Base-by-base conservation (phyloP, 306 rosid genomes). In the Canavalia ensiformis region DNA sequence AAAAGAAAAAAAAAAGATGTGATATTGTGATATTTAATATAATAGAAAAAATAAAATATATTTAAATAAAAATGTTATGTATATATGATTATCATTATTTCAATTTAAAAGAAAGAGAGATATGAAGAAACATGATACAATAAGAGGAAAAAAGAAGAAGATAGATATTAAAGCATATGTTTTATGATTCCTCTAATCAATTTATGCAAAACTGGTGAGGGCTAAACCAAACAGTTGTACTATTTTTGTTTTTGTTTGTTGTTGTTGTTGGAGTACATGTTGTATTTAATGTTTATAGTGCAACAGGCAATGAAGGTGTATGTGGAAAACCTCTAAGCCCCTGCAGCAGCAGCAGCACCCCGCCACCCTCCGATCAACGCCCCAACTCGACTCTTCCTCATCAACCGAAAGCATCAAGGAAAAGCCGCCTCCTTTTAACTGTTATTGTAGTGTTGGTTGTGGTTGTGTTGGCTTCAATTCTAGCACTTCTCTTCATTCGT, bases 311-410 rank as follows among this genome's bases (percentile, higher is more conserved):
- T 84, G 8, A 35, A 11, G 94, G 58, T 28, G 69, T 95, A 44
- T 95, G 99, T 51, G 99, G 96, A 81, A 76, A 41, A 68, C 96
- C 97, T 60, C 80, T 95, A 37, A 2, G 7, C 6, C 87, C 80
- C 10, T 93, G 99, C 90, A 46, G 2, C 7, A 56, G 13, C 9
- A 81, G 13, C 9, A 81, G 44, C 44, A 46, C n/a, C 60, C n/a
- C 77, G 49, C 10, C 88, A 69, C 33, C 70, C 52, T 11, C 54
- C 12, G 55, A 51, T 4, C 3, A 29, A 39, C 5, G 6, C 2
- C 56, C 72, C 4, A 8, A 8, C 8, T 7, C n/a, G 12, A 30
- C 33, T 37, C 44, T 0, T 65, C 54, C 57, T 35, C 37, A 8
- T 8, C 8, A 78, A 65, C 59, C 41, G 33, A 58, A 64, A 25